phyloP scores from a whole-genome alignment of 805 yeast genomes.

The Lachancea thermotolerans region DNA sequence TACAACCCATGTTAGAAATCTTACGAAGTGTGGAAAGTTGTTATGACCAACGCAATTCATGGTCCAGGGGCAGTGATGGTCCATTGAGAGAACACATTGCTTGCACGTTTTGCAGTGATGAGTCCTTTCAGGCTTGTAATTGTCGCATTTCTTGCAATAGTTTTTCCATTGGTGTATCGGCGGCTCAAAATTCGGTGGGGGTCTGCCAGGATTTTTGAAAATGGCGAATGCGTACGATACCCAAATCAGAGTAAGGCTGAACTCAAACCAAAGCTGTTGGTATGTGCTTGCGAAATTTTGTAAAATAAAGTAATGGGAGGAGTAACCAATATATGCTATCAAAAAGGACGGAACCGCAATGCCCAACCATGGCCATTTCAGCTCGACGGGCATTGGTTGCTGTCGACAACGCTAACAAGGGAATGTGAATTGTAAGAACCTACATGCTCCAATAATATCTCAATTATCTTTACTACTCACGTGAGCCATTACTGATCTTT shows the following conservation, averaged over 20 bases:
- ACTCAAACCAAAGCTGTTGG: constrained; percentile 43
- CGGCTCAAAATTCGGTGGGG: constrained; percentile 45
- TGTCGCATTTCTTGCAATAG: constrained; percentile 68
- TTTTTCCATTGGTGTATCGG: constrained; percentile 48
- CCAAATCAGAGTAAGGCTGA: constrained; percentile 55
- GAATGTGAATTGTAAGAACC: too few species aligned
- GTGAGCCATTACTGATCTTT: too few species aligned
- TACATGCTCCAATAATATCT: too few species aligned
- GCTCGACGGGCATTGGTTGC: constrained; percentile 30
- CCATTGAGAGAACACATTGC: constrained; percentile 78
- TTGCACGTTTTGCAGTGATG: constrained; percentile 82
- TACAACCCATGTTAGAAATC: constrained; percentile 66
- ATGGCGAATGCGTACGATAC: constrained; percentile 69
- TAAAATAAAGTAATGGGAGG: constrained; percentile 53
- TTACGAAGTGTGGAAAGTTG: constrained; percentile 71
- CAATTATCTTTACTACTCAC: too few species aligned
- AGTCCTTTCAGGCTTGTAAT: constrained; percentile 71
- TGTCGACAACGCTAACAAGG: too few species aligned
- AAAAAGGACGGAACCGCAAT: constrained; percentile 54
- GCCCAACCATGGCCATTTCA: constrained; percentile 47
- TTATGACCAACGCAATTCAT: constrained; percentile 78
- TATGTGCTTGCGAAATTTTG: constrained; percentile 34
- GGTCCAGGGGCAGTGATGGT: constrained; percentile 94
- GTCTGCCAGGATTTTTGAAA: constrained; percentile 56
- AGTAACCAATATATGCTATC: constrained; percentile 54